Evolutionary conservation across 129 eudicot species (phyloP).

Genomic region (Oenanthe sinensis): DNA sequence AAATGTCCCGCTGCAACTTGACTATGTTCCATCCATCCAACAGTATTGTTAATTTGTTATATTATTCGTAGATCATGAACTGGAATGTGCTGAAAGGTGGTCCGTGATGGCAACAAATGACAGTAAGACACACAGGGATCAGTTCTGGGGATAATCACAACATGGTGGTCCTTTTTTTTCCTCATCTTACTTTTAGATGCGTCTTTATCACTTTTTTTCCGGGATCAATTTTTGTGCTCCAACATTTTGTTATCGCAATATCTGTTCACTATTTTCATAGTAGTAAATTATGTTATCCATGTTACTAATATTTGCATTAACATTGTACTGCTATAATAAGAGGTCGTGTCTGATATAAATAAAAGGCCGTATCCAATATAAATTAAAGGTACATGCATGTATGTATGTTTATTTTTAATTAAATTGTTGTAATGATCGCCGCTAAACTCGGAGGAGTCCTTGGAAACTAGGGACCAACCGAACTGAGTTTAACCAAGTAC

Average conservation of each 20-base stretch:
- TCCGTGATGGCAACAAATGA: constrained; percentile 4
- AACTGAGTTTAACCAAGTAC: too few species aligned
- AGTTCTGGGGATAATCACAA: constrained; percentile 1
- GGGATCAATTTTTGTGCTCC: background rate
- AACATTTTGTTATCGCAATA: background rate
- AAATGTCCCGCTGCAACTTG: background rate
- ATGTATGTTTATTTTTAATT: too few species aligned
- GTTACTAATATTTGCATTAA: background rate
- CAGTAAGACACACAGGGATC: background rate
- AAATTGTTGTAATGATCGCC: too few species aligned
- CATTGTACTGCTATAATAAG: background rate
- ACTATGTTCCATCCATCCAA: background rate
- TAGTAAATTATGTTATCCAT: background rate
- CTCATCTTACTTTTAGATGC: background rate
- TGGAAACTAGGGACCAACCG: too few species aligned
- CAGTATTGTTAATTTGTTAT: background rate
- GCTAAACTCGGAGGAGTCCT: too few species aligned
- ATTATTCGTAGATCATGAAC: background rate
- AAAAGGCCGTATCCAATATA: background rate
- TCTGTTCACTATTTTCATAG: background rate
- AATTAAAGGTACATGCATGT: too few species aligned
- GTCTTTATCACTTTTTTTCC: background rate
- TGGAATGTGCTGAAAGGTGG: constrained; percentile 7
- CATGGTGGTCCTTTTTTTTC: constrained; percentile 11
- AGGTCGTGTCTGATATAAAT: background rate